Base-by-base conservation (phyloP, 176 grass and related monocot genomes). In the Musa beccarii region DNA sequence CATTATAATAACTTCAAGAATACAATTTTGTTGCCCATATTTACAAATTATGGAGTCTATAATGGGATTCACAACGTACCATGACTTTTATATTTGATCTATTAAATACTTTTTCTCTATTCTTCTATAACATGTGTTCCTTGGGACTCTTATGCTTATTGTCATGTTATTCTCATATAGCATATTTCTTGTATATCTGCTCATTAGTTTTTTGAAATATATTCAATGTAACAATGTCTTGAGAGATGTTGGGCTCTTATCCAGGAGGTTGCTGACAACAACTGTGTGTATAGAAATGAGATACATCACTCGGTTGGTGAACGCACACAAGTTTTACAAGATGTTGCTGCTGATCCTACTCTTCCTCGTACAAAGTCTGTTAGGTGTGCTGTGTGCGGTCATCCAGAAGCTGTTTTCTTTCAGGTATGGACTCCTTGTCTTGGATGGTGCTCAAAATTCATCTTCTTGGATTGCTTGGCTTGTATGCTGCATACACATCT, bases 361-460 rank as follows among this genome's bases (percentile, higher is more conserved):
- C 65, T 67, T 67, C 65, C 65, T 14, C 65, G 65, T 15, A 67
- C 65, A 11, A 67, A 67, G 25, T 15, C 65, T 10, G 65, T 67
- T 26, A 67, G 26, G 65, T 67, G 65, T 22, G 65, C 65, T 1
- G 25, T 67, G 26, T 67, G 65, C 26, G 26, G 65, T 34, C 65
- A 67, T 34, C 65, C 65, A 16, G 65, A 67, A 34, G 65, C 65
- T 8, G 65, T 67, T 67, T 67, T 67, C 65, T 67, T 67, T 25
- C 65, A 67, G 65, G 65, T 67, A 67, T 67, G 16, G n/a, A 59
- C 57, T 9, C 57, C 15, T 56, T 57, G 1, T 16, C 15, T 16
- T 57, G 54, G 13, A 16, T 57, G 54, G 14, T 57, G 10, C 54
- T 57, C 0, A 57, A 13, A 4, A 57, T 16, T 15, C 54, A 57